These are phyloP conservation scores for Pogostemon cablin DNA, from an alignment of 257 asterid genomes.

Conservation along the genomic window DNA sequence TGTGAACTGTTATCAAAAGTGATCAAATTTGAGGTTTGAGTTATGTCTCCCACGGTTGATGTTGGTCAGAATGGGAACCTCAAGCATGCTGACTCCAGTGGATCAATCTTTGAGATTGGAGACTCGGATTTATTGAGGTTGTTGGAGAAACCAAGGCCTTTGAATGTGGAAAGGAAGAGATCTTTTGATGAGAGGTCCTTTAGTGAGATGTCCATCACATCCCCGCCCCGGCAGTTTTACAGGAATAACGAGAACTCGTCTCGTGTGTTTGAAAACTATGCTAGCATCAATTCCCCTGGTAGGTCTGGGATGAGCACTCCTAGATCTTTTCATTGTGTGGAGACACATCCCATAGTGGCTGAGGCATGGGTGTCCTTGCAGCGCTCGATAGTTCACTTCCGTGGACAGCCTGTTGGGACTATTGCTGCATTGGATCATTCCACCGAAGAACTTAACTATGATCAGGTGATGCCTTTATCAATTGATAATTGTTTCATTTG, in stretches of 20 bases:
- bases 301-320: conserved; percentile 79
- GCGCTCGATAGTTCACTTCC: conserved; percentile 71
- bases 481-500: neutral
- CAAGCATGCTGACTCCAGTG: conserved; percentile 49
- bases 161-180: conserved; percentile 78
- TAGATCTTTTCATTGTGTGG: conserved; percentile 60
- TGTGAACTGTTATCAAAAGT: neutral
- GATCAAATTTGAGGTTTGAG: neutral
- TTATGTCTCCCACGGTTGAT: conserved; percentile 62
- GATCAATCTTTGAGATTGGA: conserved; percentile 73
- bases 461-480: conserved; percentile 59
- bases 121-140: conserved; percentile 64
- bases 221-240: conserved; percentile 61
- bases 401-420: conserved; percentile 86
- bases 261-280: conserved; percentile 60
- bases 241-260: conserved; percentile 60
- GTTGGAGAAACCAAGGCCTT: conserved; percentile 60
- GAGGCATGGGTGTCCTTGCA: conserved; percentile 95
- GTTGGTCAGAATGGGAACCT: conserved; percentile 50
- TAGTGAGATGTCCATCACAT: conserved; percentile 73
- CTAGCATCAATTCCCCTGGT: conserved; percentile 58
- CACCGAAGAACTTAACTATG: conserved; percentile 80
- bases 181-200: conserved; percentile 90
- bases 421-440: conserved; percentile 91
- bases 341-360: conserved; percentile 71